Conservation (phyloP, 208 protist genomes). For the Trypanosoma vivax region DNA sequence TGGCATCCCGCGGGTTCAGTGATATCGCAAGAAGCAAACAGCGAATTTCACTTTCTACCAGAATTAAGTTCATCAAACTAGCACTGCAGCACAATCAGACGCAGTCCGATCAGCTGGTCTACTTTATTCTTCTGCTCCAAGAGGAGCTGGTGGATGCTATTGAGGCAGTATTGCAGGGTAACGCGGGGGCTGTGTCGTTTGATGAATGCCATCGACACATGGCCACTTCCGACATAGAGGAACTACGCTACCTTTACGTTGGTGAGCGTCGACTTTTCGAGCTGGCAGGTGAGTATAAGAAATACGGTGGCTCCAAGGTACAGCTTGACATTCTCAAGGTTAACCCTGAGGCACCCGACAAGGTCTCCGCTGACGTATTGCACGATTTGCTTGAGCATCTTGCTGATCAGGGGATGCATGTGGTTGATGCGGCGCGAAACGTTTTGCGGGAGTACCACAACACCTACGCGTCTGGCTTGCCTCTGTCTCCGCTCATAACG, state of each 20-base stretch:
- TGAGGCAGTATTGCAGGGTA: conserved; percentile 22
- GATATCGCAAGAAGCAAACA: conserved; percentile 48
- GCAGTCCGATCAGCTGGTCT: conserved; percentile 30
- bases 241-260: conserved; percentile 42
- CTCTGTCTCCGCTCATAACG: conserved; percentile 57
- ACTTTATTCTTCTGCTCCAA: conserved; percentile 72
- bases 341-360: conserved; percentile 38
- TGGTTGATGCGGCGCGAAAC: conserved; percentile 40
- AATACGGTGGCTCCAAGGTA: conserved; percentile 60
- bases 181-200: conserved; percentile 17
- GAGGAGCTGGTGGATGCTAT: conserved; percentile 47
- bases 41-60: conserved; percentile 28
- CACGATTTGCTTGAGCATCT: conserved; percentile 44
- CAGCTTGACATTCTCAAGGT: conserved; percentile 83
- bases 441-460: conserved; percentile 60
- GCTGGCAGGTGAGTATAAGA: conserved; percentile 48
- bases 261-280: conserved; percentile 57
- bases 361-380: conserved; percentile 40
- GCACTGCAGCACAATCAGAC: conserved; percentile 30
- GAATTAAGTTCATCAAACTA: conserved; percentile 42
- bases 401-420: conserved; percentile 19
- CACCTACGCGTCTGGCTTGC: conserved; percentile 51
- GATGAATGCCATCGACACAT: background rate
- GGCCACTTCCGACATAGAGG: conserved; percentile 22
- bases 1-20: conserved; percentile 49